Percentiles rank a stretch among this genome's conserved stretches.
Evolutionary conservation across 1,284 basidiomycete genomes (phyloP).

Genomic region (Rhodotorula sp.): DNA sequence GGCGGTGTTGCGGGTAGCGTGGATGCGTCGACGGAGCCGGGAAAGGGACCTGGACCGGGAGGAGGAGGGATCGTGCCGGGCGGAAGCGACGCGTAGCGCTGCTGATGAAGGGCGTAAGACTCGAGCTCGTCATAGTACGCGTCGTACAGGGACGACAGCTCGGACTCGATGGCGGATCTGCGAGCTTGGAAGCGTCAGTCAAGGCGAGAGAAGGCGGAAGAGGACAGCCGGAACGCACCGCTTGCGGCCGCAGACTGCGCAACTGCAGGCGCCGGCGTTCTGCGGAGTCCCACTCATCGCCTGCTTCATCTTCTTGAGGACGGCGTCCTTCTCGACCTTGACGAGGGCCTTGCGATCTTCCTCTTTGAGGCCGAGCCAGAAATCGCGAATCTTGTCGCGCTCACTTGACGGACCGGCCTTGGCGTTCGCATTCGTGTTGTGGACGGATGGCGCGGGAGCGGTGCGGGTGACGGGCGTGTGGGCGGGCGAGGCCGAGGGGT

Average conservation of each 20-base stretch:
- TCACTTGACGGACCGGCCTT: constrained; percentile 67
- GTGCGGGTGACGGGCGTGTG: constrained; percentile 14
- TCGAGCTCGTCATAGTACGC: constrained; percentile 99
- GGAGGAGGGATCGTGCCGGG: constrained; percentile 78
- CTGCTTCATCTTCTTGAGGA: constrained; percentile 90
- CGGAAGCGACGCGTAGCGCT: constrained; percentile 82
- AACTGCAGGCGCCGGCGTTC: constrained; percentile 66
- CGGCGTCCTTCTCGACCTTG: constrained; percentile 95
- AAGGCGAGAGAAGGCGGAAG: not conserved
- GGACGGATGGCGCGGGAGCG: constrained; percentile 1
- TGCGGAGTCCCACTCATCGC: constrained; percentile 73
- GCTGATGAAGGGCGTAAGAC: constrained; percentile 95
- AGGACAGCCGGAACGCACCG: constrained; percentile 58
- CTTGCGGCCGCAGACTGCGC: constrained; percentile 95
- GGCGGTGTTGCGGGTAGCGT: constrained; percentile 62
- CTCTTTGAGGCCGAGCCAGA: constrained; percentile 88
- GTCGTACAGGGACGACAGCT: constrained; percentile 98
- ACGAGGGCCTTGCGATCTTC: constrained; percentile 85
- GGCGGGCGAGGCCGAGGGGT: constrained; percentile 17
- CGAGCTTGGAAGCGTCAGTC: constrained; percentile 32
- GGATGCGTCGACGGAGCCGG: constrained; percentile 80
- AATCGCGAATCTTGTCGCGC: constrained; percentile 93
- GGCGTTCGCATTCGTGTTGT: constrained; percentile 28
- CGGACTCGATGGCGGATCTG: constrained; percentile 94
- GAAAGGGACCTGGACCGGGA: constrained; percentile 94